Evolutionary conservation across 1,284 basidiomycete genomes (phyloP), one percentile per base, ranked within the genome.

Genomic region (Cryptococcus sp.): DNA sequence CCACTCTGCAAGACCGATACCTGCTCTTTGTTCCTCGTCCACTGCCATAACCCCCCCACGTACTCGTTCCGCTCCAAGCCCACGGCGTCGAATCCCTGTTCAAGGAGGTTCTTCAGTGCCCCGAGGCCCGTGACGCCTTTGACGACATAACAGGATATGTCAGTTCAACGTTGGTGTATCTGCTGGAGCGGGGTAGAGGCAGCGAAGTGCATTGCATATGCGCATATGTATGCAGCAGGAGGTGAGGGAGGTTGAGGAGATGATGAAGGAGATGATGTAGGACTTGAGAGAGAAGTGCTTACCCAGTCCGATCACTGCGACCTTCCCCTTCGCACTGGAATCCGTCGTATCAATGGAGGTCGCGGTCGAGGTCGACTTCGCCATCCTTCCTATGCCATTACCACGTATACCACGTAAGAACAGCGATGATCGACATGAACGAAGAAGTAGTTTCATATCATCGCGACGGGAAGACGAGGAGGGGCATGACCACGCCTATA

Each of bases 41-140:
- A 64, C 27, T 42, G 10, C 62, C 62, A 64, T 25, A 64, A 31
- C 2, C 62, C 62, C 5, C 62, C 62, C 13, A 61, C 46, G 41
- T 59, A 44, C 11, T 56, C 41, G 35, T 56, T 61, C 39, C 47
- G 16, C 27, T 64, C 62, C 20, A 51, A n/a, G 3, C 49, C 49
- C 25, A 51, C 49, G 5, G 49, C 49, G 49, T 51, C 49, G 19
- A 51, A 51, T 1, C 49, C 49, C 22, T 51, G 49, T 25, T 51
- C 49, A n/a, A 35, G 49, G 8, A 51, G 49, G 38, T 51, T 51
- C 38, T 51, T 51, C 17, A 51, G 31, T 19, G 49, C 49, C 2
- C 17, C 25, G 1, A 51, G 49, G 19, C 51, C 31, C 22, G 35
- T 56, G 31, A 40, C 20, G n/a, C 38, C 35, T 45, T 5, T 19